Conservation (phyloP, 164 flowering plant genomes). For the Echeveria elegans region DNA sequence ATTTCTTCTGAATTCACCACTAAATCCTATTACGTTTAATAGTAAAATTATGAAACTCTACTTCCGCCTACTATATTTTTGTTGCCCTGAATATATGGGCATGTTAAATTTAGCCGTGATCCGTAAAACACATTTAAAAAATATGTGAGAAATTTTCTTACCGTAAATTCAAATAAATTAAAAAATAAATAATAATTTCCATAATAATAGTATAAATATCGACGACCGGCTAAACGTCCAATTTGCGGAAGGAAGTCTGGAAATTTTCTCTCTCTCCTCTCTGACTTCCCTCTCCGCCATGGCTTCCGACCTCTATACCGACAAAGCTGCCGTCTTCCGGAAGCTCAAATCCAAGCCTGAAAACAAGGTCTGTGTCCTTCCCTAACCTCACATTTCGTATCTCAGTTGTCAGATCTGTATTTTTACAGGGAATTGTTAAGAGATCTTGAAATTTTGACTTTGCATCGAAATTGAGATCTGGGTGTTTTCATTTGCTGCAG, state of each 20-base stretch:
- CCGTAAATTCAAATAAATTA: background rate
- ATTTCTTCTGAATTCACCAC: no score
- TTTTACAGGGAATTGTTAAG: background rate
- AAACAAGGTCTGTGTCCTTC: slow-evolving; percentile 2
- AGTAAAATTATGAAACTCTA: no score
- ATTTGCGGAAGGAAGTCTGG: background rate
- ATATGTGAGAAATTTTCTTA: no score
- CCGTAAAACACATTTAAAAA: no score
- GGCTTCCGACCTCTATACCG: slow-evolving; percentile 2
- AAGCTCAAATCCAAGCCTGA: slow-evolving; percentile 8
- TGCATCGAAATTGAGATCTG: background rate
- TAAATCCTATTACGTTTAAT: no score
- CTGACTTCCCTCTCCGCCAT: background rate
- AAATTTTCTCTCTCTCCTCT: background rate
- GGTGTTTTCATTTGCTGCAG: slow-evolving; percentile 17
- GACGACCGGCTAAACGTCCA: background rate
- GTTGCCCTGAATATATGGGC: no score
- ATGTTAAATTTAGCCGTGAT: no score
- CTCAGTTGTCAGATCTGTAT: background rate
- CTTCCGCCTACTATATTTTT: no score
- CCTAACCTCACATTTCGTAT: background rate
- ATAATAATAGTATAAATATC: background rate
- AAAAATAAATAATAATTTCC: background rate
- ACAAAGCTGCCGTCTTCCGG: background rate
- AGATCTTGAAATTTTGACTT: background rate